A percentile compares a stretch with the other conserved stretches of the same genome.
Evolutionary conservation across 2,329 filamentous ascomycete genomes (phyloP).

Genomic region (Exophiala alcalophila): DNA sequence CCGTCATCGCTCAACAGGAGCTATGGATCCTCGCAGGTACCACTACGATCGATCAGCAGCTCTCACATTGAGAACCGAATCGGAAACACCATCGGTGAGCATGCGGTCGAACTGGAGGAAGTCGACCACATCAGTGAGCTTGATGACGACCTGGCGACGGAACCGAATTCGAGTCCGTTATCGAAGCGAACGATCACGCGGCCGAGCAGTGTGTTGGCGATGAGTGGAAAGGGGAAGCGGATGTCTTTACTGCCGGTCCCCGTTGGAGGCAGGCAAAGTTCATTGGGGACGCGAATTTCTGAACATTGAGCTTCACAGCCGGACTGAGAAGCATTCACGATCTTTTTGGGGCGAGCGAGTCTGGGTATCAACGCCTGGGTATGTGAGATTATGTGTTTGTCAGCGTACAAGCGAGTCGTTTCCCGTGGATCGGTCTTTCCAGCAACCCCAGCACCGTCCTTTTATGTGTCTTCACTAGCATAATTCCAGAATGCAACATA

Average conservation of each 20-base stretch:
- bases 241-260: slow-evolving; percentile 30
- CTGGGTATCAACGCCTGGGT: background rate
- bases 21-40: slow-evolving; percentile 17
- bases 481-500: background rate
- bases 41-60: slow-evolving; percentile 18
- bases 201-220: slow-evolving; percentile 28
- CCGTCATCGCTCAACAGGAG: slow-evolving; percentile 26
- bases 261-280: slow-evolving; percentile 25
- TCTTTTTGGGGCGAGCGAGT: slow-evolving; percentile 8
- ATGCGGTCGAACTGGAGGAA: slow-evolving; percentile 12
- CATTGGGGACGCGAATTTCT: slow-evolving; percentile 22
- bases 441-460: background rate
- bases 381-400: slow-evolving; percentile 10
- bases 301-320: slow-evolving; percentile 16
- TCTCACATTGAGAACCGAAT: slow-evolving; percentile 12
- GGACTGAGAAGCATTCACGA: slow-evolving; percentile 17
- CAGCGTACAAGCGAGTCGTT: slow-evolving; percentile 19
- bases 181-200: slow-evolving; percentile 29
- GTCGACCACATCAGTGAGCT: slow-evolving; percentile 21
- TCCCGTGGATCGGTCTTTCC: background rate
- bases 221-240: slow-evolving; percentile 29
- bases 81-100: slow-evolving; percentile 6
- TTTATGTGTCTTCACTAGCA: background rate
- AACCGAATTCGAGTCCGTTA: slow-evolving; percentile 29
- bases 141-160: slow-evolving; percentile 27